Percentiles rank a stretch among this genome's conserved stretches.
Evolutionary conservation across 306 rosid genomes (phyloP).

Genomic region (Carpinus viminea): DNA sequence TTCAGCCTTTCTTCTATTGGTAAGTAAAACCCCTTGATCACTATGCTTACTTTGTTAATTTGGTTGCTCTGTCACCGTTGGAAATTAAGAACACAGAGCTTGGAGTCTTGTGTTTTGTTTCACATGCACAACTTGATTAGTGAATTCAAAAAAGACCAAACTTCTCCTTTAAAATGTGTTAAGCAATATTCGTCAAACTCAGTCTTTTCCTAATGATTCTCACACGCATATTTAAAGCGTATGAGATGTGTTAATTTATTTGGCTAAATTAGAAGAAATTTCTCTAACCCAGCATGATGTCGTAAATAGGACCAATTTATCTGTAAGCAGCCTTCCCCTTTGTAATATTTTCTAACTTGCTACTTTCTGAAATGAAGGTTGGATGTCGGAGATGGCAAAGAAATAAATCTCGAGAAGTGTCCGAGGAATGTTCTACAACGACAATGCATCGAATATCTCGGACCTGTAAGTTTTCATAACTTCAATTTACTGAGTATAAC

Average conservation of each 20-base stretch:
- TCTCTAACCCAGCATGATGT: not conserved
- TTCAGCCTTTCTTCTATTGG: slow-evolving; percentile 93
- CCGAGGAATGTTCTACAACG: slow-evolving; percentile 63
- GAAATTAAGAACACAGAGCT: not conserved
- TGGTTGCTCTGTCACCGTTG: not conserved
- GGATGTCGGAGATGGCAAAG: slow-evolving; percentile 89
- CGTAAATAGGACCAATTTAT: not conserved
- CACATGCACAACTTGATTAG: not conserved
- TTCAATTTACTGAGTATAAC: not conserved
- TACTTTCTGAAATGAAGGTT: slow-evolving; percentile 52
- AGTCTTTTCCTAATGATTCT: too few relatives aligned
- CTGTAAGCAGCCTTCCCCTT: not conserved
- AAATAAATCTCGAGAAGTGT: slow-evolving; percentile 63
- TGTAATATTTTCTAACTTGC: slow-evolving; percentile 3
- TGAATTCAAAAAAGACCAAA: not conserved
- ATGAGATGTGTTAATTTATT: too few relatives aligned
- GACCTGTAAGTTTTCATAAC: slow-evolving; percentile 59
- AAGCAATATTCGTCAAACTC: too few relatives aligned
- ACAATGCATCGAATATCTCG: slow-evolving; percentile 85
- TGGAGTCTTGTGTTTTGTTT: not conserved
- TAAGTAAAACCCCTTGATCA: slow-evolving; percentile 21
- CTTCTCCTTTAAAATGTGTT: too few relatives aligned
- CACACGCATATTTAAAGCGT: too few relatives aligned
- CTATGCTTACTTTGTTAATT: not conserved
- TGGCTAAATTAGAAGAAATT: too few relatives aligned